A percentile compares a stretch with the other conserved stretches of the same genome.
phyloP scores from a whole-genome alignment of 352 stramenopile genomes.

The Globisporangium radiosum region DNA sequence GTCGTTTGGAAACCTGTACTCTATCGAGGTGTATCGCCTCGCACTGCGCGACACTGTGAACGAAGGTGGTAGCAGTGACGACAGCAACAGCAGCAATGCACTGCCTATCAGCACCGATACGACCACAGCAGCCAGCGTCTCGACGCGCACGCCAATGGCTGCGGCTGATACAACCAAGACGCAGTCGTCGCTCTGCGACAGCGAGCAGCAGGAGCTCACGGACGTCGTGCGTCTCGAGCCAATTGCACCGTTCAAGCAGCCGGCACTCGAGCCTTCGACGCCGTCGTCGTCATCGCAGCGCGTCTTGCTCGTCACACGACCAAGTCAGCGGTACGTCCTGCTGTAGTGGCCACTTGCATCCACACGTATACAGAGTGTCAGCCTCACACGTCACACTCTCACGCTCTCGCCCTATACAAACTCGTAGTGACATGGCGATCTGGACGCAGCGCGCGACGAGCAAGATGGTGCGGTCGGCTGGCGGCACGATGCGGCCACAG shows the following conservation, averaged over 20 bases:
- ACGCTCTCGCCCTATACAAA: too few species aligned
- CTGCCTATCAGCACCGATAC: too few species aligned
- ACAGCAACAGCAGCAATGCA: not conserved
- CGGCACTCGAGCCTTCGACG: not conserved
- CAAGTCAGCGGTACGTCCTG: constrained; percentile 47
- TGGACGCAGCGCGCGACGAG: constrained; percentile 76
- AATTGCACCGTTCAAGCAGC: constrained; percentile 1
- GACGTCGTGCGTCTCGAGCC: constrained; percentile 9
- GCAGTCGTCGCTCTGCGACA: not conserved
- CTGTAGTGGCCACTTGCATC: constrained; percentile 1
- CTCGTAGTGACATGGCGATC: constrained; percentile 61
- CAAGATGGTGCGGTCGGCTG: constrained; percentile 61
- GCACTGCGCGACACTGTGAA: constrained; percentile 60
- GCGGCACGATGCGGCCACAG: constrained; percentile 31
- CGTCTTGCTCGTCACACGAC: constrained; percentile 68
- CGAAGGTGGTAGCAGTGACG: constrained; percentile 33
- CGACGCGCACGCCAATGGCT: not conserved
- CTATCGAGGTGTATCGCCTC: constrained; percentile 66
- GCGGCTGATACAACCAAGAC: not conserved
- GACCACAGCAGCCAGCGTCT: too few species aligned
- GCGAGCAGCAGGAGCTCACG: constrained; percentile 12
- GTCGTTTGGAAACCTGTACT: constrained; percentile 14
- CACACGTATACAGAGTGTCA: too few species aligned
- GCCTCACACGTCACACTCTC: too few species aligned
- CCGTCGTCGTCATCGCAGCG: constrained; percentile 21